Evolutionary conservation across 306 rosid species (phyloP).

Genomic region (Pterocarpus macrocarpus): DNA sequence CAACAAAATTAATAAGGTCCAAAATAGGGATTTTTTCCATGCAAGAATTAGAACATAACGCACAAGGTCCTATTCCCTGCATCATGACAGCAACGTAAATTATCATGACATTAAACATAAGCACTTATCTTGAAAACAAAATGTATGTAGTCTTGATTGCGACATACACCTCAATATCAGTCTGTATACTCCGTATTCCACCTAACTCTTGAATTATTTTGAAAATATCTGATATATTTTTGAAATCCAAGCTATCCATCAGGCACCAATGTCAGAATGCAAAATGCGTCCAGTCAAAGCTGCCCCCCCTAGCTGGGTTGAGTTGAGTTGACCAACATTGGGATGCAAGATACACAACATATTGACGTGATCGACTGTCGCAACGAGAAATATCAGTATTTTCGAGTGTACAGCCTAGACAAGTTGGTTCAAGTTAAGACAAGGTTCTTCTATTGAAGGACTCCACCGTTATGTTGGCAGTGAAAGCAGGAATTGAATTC

Average conservation of each 20-base stretch:
- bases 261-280: slow-evolving; percentile 13
- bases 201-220: not conserved
- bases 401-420: slow-evolving; percentile 13
- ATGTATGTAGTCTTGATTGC: not conserved
- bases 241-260: slow-evolving; percentile 31
- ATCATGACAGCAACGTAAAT: not conserved
- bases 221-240: slow-evolving; percentile 20
- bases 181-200: slow-evolving; percentile 19
- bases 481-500: slow-evolving; percentile 96
- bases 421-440: slow-evolving; percentile 53
- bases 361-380: slow-evolving; percentile 33
- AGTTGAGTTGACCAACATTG: slow-evolving; percentile 24
- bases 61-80: slow-evolving; percentile 11
- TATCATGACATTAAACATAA: not conserved
- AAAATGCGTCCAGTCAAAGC: slow-evolving; percentile 3
- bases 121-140: not conserved
- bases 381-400: slow-evolving; percentile 27
- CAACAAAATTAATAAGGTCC: not conserved
- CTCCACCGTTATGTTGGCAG: slow-evolving; percentile 97
- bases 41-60: not conserved
- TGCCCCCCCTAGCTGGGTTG: not conserved
- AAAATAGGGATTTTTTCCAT: not conserved
- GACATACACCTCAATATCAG: not conserved
- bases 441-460: slow-evolving; percentile 89
- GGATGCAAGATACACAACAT: slow-evolving; percentile 21